Evolutionary conservation across 2,329 filamentous ascomycete species (phyloP), one percentile per base, ranked within the genome.

Genomic region (Aspergillus sp.): DNA sequence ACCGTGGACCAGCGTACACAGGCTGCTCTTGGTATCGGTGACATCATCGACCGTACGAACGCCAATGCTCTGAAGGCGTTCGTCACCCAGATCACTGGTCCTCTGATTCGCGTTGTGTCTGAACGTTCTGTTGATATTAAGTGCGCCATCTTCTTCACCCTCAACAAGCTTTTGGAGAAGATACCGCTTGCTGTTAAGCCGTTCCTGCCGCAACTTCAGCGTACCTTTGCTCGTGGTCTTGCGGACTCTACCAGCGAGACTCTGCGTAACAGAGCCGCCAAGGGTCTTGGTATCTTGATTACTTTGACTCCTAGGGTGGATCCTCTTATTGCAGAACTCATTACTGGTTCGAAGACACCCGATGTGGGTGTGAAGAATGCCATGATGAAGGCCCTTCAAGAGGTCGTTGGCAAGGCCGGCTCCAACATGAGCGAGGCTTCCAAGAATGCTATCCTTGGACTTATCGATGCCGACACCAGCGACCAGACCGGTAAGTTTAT

Each of bases 61-160:
- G 82, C 89, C 56, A 85, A 90, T 50, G 84, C 90, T 17, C 76
- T 98, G 53, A 94, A 93, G 70, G 89, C 90, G 6, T 97, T 94
- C 61, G 93, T 98, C 51, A 96, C 91, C 25, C 90, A 96, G 63
- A 96, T 98, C 59, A 97, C 94, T 4, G 93, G 93, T 64, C 93
- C 94, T 19, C 81, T 98, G 46, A 98, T 98, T 68, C 88, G 93
- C 79, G 91, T 97, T 19, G 90, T 98, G 15, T 96, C 93, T 4
- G 93, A 98, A 68, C 84, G 91, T 53, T 95, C 93, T 2, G 90
- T 90, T 2, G 94, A 98, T 45, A 90, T 98, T 69, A 97, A 95
- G 73, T 73, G 72, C 51, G 93, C 93, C 38, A 95, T 98, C 65
- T 76, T 98, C 52, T 79, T 94, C 46, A 95, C 93, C 0, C 81